phyloP scores from a whole-genome alignment of 2,329 filamentous ascomycete species.

The Paradendryphiella salina region DNA sequence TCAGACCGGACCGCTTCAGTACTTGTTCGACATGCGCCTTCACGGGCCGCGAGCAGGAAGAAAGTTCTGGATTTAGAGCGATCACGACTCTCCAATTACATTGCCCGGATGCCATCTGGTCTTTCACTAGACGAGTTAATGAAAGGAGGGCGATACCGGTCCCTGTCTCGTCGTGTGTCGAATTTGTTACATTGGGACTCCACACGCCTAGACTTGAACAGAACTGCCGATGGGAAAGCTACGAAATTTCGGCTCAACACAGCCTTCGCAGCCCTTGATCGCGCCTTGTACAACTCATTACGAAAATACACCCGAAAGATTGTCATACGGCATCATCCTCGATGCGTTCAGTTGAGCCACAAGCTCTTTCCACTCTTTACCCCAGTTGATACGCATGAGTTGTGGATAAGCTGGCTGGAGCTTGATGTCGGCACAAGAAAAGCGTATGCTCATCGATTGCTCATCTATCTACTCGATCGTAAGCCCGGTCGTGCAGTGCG shows the following conservation, averaged over 20 bases:
- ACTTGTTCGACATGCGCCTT: not conserved
- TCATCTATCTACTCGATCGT: constrained; percentile 38
- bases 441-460: constrained; percentile 23
- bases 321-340: constrained; percentile 26
- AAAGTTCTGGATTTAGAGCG: constrained; percentile 11
- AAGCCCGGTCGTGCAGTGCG: constrained; percentile 31
- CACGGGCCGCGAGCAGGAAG: constrained; percentile 5
- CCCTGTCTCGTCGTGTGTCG: constrained; percentile 33
- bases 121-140: not conserved
- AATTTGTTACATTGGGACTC: constrained; percentile 19
- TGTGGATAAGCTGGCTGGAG: constrained; percentile 26
- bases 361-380: constrained; percentile 17
- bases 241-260: constrained; percentile 8
- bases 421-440: constrained; percentile 20
- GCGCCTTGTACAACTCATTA: constrained; percentile 21
- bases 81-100: constrained; percentile 13
- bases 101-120: constrained; percentile 10
- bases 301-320: constrained; percentile 21
- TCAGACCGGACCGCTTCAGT: constrained; percentile 1
- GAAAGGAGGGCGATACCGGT: constrained; percentile 35
- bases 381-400: constrained; percentile 10
- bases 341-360: constrained; percentile 14
- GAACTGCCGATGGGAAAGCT: not conserved
- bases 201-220: constrained; percentile 14
- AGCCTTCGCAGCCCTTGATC: constrained; percentile 37